phyloP scores from a whole-genome alignment of 495 filamentous ascomycete genomes.

The Aspergillus funiculosus region DNA sequence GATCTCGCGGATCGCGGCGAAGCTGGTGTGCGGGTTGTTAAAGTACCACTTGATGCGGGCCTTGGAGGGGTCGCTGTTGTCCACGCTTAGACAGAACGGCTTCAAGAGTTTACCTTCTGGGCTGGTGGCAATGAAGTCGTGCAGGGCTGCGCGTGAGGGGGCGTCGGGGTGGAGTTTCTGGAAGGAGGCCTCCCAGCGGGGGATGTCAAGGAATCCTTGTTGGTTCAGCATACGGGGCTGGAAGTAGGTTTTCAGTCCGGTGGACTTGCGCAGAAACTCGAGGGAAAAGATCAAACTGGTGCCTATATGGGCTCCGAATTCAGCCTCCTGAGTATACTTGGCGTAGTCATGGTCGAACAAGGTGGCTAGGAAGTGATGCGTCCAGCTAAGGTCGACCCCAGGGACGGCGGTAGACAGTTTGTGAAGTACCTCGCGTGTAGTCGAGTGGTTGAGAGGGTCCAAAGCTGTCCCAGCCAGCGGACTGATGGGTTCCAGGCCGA shows the following conservation, averaged over 20 bases:
- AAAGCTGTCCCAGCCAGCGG: slow-evolving; percentile 5
- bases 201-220: neutral
- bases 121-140: neutral
- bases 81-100: slow-evolving; percentile 10
- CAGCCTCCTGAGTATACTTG: neutral
- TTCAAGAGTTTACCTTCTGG: slow-evolving; percentile 5
- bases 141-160: neutral
- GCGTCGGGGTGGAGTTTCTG: neutral
- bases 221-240: slow-evolving; percentile 8
- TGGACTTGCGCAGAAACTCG: neutral
- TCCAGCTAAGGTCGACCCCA: slow-evolving; percentile 2
- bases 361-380: slow-evolving; percentile 6
- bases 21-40: slow-evolving; percentile 7
- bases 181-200: slow-evolving; percentile 4
- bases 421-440: slow-evolving; percentile 1
- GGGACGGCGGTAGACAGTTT: slow-evolving; percentile 1
- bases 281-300: slow-evolving; percentile 2
- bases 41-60: slow-evolving; percentile 10
- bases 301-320: neutral
- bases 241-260: slow-evolving; percentile 7
- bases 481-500: slow-evolving; percentile 4
- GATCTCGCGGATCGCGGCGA: slow-evolving; percentile 6
- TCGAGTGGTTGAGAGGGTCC: slow-evolving; percentile 5
- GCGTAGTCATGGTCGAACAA: slow-evolving; percentile 9
- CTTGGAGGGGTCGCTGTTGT: slow-evolving; percentile 4